These are phyloP conservation scores for Yarrowia hollandica DNA, from an alignment of 805 yeast species.

Conservation along the genomic window DNA sequence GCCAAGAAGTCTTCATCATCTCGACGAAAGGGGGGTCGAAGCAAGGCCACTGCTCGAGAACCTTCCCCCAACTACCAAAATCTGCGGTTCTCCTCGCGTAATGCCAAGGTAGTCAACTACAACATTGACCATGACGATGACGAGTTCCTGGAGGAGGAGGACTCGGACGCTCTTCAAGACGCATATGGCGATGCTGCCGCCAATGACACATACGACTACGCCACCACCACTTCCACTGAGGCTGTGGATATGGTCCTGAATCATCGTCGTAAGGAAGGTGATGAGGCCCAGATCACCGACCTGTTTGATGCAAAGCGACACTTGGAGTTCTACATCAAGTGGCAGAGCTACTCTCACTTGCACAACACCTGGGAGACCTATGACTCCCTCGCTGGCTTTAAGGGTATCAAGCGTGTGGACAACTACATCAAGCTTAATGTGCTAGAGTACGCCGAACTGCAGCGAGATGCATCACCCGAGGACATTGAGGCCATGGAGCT, in stretches of 20 bases:
- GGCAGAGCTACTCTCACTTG: slow-evolving; percentile 84
- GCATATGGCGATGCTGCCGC: slow-evolving; percentile 31
- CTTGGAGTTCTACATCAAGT: slow-evolving; percentile 58
- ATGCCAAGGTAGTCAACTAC: slow-evolving; percentile 66
- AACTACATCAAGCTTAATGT: slow-evolving; percentile 83
- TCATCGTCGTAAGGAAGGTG: slow-evolving; percentile 50
- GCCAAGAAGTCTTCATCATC: slow-evolving; percentile 35
- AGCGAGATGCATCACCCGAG: slow-evolving; percentile 85
- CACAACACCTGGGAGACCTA: slow-evolving; percentile 94
- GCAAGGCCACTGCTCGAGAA: slow-evolving; percentile 39
- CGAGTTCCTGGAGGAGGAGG: slow-evolving; percentile 47
- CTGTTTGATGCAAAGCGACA: slow-evolving; percentile 38
- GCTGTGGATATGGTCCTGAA: slow-evolving; percentile 56
- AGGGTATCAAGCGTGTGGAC: slow-evolving; percentile 84
- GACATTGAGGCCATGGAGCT: slow-evolving; percentile 92
- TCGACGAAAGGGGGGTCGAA: slow-evolving; percentile 35
- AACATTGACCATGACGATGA: slow-evolving; percentile 59
- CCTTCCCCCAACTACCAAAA: slow-evolving; percentile 34
- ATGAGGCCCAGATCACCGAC: slow-evolving; percentile 38
- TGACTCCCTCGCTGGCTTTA: slow-evolving; percentile 46
- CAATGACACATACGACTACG: slow-evolving; percentile 33
- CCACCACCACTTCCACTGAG: slow-evolving; percentile 45
- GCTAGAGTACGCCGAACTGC: slow-evolving; percentile 68
- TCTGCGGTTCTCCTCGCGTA: slow-evolving; percentile 73
- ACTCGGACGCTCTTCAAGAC: slow-evolving; percentile 37